A percentile compares a stretch with the other conserved stretches of the same genome.
Evolutionary conservation across 345 rosid species (phyloP).

Genomic region (Salix dunnii): DNA sequence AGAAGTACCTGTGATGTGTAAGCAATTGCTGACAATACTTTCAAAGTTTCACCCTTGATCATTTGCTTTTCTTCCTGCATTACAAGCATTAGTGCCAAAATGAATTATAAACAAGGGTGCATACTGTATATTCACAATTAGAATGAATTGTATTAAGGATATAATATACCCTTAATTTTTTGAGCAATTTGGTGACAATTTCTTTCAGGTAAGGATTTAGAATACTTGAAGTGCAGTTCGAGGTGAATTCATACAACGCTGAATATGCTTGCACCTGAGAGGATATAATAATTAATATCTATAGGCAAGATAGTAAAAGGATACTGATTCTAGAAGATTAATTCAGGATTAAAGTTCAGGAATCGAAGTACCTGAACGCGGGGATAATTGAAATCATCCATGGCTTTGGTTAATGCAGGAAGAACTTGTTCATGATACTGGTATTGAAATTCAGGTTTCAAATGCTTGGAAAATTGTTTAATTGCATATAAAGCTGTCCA

Average conservation of each 20-base stretch:
- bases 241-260: background rate
- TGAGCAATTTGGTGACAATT: slow-evolving; percentile 5
- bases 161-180: background rate
- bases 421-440: background rate
- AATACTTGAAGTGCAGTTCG: slow-evolving; percentile 8
- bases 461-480: background rate
- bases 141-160: background rate
- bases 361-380: background rate
- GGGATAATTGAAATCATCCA: slow-evolving; percentile 6
- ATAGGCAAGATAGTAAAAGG: background rate
- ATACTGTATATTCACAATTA: background rate
- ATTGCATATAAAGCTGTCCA: slow-evolving; percentile 4
- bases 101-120: background rate
- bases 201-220: slow-evolving; percentile 6
- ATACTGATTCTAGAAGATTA: background rate
- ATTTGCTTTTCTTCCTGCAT: slow-evolving; percentile 5
- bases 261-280: background rate
- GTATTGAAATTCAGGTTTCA: slow-evolving; percentile 2
- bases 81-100: background rate
- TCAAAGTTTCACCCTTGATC: background rate
- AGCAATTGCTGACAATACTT: background rate
- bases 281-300: background rate
- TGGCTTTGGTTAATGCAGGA: slow-evolving; percentile 3
- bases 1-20: slow-evolving; percentile 6
- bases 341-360: background rate